These are phyloP conservation scores for Alternaria longipes DNA, from an alignment of 2,329 filamentous ascomycete species.

Conservation along the genomic window DNA sequence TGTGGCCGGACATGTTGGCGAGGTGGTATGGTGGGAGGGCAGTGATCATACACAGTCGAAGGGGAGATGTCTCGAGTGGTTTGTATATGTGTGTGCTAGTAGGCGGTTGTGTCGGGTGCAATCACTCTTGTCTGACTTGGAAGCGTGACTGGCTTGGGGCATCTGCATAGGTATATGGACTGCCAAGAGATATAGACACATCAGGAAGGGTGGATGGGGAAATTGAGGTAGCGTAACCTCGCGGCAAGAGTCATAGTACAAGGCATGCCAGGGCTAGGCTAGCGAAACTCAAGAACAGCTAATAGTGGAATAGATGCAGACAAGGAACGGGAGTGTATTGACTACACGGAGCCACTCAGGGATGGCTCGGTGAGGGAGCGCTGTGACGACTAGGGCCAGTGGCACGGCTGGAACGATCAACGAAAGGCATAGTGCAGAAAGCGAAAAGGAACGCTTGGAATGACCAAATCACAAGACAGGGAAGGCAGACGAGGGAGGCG, in stretches of 20 bases:
- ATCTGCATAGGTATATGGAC: conserved; percentile 49
- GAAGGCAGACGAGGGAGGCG: conserved; percentile 40
- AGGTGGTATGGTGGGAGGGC: conserved; percentile 26
- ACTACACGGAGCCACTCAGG: conserved; percentile 46
- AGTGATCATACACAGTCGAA: conserved; percentile 14
- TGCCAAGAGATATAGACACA: conserved; percentile 51
- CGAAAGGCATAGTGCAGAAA: conserved; percentile 39
- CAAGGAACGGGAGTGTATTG: conserved; percentile 45
- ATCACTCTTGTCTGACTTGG: conserved; percentile 31
- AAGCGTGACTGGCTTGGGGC: conserved; percentile 26
- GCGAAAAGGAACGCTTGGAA: conserved; percentile 47
- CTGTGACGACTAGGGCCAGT: conserved; percentile 49
- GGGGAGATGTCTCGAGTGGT: conserved; percentile 18
- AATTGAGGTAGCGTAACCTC: conserved; percentile 39
- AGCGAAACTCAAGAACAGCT: conserved; percentile 40
- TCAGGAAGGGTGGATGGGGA: conserved; percentile 46
- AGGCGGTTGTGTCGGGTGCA: conserved; percentile 29
- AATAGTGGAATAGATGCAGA: conserved; percentile 46
- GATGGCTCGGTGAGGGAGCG: conserved; percentile 48
- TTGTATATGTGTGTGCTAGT: conserved; percentile 17
- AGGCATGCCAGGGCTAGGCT: conserved; percentile 42
- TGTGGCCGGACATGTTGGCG: conserved; percentile 38
- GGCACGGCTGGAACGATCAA: conserved; percentile 53
- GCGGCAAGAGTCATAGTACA: conserved; percentile 47
- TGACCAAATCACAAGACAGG: conserved; percentile 48